Evolutionary conservation across 768 basidiomycete species (phyloP).

Genomic region (Boletus tylopilopsis): DNA sequence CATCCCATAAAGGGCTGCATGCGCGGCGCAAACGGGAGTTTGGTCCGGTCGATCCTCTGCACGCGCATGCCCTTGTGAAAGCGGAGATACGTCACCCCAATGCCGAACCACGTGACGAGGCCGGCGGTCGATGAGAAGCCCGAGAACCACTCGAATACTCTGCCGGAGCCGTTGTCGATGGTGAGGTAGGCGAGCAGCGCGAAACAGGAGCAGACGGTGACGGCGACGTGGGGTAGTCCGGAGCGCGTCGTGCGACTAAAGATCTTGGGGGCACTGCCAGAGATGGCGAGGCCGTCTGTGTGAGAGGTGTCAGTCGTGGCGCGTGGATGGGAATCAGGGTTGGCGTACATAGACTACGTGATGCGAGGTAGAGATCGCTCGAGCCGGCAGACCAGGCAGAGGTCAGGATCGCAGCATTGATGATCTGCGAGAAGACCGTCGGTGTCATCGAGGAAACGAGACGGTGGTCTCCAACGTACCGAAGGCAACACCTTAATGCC

Average conservation of each 20-base stretch:
- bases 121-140: conserved; percentile 37
- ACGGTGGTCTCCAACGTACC: neutral
- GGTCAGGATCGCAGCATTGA: conserved; percentile 4
- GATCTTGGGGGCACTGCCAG: conserved; percentile 51
- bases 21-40: conserved; percentile 42
- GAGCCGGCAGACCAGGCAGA: conserved; percentile 6
- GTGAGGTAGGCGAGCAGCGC: conserved; percentile 42
- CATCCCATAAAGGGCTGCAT: conserved; percentile 43
- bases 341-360: conserved; percentile 1
- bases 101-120: conserved; percentile 43
- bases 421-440: neutral
- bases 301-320: conserved; percentile 9
- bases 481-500: neutral
- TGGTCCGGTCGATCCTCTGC: conserved; percentile 46
- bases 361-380: conserved; percentile 3
- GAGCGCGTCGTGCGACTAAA: conserved; percentile 38
- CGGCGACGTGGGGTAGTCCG: conserved; percentile 46
- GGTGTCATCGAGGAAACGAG: neutral
- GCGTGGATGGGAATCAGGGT: neutral
- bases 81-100: conserved; percentile 43
- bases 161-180: conserved; percentile 30
- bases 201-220: conserved; percentile 28
- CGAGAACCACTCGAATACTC: conserved; percentile 42
- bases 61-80: conserved; percentile 44
- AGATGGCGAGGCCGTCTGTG: conserved; percentile 50